These are phyloP conservation scores for Oenanthe sinensis DNA, from an alignment of 129 eudicot species.

Conservation along the genomic window DNA sequence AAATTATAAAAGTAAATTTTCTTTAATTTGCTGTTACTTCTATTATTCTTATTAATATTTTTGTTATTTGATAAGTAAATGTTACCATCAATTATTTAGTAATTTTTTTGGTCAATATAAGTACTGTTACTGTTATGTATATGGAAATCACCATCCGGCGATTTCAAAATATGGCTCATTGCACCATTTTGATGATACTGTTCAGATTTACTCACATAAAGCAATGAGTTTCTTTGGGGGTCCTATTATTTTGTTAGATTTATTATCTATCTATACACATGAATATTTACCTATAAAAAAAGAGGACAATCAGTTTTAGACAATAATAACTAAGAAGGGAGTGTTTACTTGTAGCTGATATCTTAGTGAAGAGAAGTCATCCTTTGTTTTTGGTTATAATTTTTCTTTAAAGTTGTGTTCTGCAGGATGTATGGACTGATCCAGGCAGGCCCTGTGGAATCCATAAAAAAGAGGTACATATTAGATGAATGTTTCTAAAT, in stretches of 20 bases:
- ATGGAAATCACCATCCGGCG: not conserved
- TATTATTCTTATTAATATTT: too few species aligned
- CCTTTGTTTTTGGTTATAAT: not conserved
- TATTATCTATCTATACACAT: not conserved
- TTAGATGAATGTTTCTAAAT: slow-evolving; percentile 17
- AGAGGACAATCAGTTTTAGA: not conserved
- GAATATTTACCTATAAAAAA: not conserved
- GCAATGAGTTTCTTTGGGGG: not conserved
- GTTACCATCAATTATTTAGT: too few species aligned
- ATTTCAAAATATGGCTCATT: not conserved
- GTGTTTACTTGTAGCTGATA: not conserved
- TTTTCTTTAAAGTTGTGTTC: not conserved
- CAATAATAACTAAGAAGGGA: not conserved
- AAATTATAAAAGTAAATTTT: too few species aligned
- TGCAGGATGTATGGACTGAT: slow-evolving; percentile 84
- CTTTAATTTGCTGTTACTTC: too few species aligned
- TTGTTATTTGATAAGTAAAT: too few species aligned
- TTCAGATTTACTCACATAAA: too few species aligned
- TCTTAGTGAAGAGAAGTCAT: not conserved
- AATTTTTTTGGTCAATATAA: too few species aligned
- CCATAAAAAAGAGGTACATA: slow-evolving; percentile 84
- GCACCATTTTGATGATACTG: not conserved
- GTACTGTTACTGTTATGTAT: not conserved
- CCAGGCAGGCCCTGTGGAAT: slow-evolving; percentile 85
- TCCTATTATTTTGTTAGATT: not conserved